Base-by-base conservation (phyloP, 352 stramenopile genomes). In the Phytophthora idaei region DNA sequence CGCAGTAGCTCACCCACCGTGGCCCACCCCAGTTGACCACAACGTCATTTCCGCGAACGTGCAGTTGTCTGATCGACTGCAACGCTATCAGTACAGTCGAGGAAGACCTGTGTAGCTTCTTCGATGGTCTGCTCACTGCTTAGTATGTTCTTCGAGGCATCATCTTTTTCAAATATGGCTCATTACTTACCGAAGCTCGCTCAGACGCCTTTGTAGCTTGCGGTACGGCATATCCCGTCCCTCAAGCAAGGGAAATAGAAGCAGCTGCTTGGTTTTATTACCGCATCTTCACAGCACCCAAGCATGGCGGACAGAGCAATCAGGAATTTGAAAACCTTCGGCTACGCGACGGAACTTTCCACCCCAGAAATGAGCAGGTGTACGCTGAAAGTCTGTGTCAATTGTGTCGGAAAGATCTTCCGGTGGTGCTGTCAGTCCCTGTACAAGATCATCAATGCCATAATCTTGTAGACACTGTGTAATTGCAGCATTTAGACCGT, bases 231-330 rank as follows among this genome's bases (percentile, higher is more conserved):
- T 39, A 39, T 39, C 34, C 7, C 34, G 6, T 14, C 34, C 34
- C 2, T 39, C 34, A 39, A 39, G 17, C 17, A 39, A 1, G 3
- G 32, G 44, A 50, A 67, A n/a, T 3, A 42, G 51, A 34, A 29
- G 59, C 8, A 46, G 4, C 11, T 46, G 42, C 34, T 67, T 59
- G 2, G 25, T 5, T 21, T 51, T 61, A 29, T 60, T 67, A 2
- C 59, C 59, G 37, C 59, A 67, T 36, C 27, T 57, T 51, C 51
- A 47, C 4, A 56, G 28, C 9, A 61, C 15, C 60, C 51, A 61
- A 36, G 56, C 48, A 3, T 41, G 17, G 59, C 34, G 34, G 12
- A 12, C 34, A 39, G 6, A 39, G 10, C 34, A 39, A 9, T 39
- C 34, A 39, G 34, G 34, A 39, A 39, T 14, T 12, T 21, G 21